Evolutionary conservation across 2,329 filamentous ascomycete genomes (phyloP).

Genomic region (Fusarium clavum): DNA sequence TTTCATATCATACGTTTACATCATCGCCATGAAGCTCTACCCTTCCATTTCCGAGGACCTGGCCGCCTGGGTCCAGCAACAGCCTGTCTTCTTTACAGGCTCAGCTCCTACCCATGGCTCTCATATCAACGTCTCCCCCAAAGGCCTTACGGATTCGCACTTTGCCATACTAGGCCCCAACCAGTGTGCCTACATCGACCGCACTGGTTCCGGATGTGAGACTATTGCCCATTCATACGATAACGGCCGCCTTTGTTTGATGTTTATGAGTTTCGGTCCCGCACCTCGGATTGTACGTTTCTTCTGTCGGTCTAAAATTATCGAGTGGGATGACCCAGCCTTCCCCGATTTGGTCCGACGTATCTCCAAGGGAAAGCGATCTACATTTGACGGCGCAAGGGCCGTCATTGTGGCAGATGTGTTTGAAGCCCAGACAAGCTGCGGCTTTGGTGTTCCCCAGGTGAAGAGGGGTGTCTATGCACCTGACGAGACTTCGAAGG

Average conservation of each 20-base stretch:
- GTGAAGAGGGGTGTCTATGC: conserved; percentile 57
- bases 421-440: conserved; percentile 74
- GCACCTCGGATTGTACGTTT: conserved; percentile 72
- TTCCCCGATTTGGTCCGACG: conserved; percentile 62
- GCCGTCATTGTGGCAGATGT: conserved; percentile 72
- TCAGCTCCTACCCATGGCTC: conserved; percentile 74
- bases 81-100: conserved; percentile 81
- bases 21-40: conserved; percentile 68
- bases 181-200: conserved; percentile 76
- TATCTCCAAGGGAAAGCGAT: conserved; percentile 52
- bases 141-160: conserved; percentile 73
- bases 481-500: conserved; percentile 36
- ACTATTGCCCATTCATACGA: conserved; percentile 82
- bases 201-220: conserved; percentile 80
- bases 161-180: conserved; percentile 70
- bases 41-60: conserved; percentile 66
- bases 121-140: conserved; percentile 82
- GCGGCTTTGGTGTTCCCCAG: conserved; percentile 72
- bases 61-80: conserved; percentile 71
- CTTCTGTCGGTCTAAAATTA: conserved; percentile 68
- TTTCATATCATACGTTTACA: conserved; percentile 39
- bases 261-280: conserved; percentile 75
- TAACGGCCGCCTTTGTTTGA: conserved; percentile 78
- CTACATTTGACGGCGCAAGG: conserved; percentile 61
- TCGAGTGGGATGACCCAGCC: conserved; percentile 67